A percentile compares a stretch with the other conserved stretches of the same genome.
Conservation (phyloP, 2,329 filamentous ascomycete species). For the Colletotrichum eremochloae region DNA sequence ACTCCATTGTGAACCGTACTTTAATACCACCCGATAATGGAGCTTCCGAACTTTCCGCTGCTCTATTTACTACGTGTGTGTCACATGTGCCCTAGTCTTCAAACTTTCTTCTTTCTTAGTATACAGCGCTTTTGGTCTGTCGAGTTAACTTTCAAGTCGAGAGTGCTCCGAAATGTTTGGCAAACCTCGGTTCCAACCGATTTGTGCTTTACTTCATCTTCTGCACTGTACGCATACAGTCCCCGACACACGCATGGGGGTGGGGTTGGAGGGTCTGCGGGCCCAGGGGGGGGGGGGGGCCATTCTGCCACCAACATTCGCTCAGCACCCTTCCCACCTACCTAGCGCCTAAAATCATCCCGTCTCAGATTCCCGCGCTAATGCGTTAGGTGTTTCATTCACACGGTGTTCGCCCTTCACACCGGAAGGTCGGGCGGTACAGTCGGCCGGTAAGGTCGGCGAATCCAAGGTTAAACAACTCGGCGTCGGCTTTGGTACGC, state of each 20-base stretch:
- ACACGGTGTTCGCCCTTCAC: slow-evolving; percentile 14
- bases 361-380: slow-evolving; percentile 4
- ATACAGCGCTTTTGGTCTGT: neutral
- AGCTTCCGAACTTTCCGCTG: neutral
- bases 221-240: neutral
- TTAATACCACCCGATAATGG: neutral
- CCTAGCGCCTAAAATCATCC: slow-evolving; percentile 6
- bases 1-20: neutral
- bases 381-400: slow-evolving; percentile 21
- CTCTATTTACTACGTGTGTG: no score
- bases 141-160: neutral
- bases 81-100: neutral
- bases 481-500: no score
- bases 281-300: neutral
- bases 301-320: slow-evolving; percentile 21
- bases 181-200: neutral
- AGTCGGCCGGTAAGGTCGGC: neutral
- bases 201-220: slow-evolving; percentile 2
- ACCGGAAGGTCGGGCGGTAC: neutral
- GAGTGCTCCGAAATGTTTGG: neutral
- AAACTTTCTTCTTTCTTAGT: neutral
- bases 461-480: no score
- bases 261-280: neutral
- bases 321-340: neutral
- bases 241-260: neutral